These are phyloP conservation scores for Alternaria sp. DNA, from an alignment of 2,329 filamentous ascomycete genomes.

Conservation along the genomic window DNA sequence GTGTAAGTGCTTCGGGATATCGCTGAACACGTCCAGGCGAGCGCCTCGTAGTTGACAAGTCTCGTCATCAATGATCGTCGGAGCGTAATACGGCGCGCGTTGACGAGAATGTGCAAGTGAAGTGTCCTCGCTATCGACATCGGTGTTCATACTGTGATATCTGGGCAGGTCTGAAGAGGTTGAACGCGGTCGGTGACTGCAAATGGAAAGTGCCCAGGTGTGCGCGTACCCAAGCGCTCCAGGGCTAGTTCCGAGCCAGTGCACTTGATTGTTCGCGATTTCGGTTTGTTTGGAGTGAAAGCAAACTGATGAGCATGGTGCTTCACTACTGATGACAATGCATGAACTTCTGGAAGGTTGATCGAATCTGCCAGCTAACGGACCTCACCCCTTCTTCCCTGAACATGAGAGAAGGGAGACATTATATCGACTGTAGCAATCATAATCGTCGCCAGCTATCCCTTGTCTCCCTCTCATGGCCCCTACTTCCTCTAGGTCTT, in stretches of 20 bases:
- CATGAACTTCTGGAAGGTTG: not conserved
- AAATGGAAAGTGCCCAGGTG: not conserved
- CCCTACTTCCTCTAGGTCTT: not conserved
- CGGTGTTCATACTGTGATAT: not conserved
- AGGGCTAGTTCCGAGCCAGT: not conserved
- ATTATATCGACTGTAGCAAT: rapidly evolving
- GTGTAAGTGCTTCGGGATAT: not conserved
- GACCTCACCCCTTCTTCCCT: not conserved
- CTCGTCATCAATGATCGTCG: not conserved
- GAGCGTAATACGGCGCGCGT: not conserved
- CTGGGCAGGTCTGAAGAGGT: not conserved
- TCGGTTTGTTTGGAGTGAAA: rapidly evolving
- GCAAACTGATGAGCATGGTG: too few species aligned
- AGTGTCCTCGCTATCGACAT: too few species aligned
- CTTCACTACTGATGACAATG: not conserved
- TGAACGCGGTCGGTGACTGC: not conserved
- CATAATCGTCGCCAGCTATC: not conserved
- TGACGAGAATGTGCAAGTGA: not conserved
- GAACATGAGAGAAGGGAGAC: not conserved
- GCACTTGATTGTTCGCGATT: not conserved
- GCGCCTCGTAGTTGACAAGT: not conserved
- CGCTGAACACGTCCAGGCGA: too few species aligned
- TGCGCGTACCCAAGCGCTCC: too few species aligned
- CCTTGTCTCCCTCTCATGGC: not conserved
- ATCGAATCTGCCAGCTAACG: not conserved